Percentiles rank a stretch among this genome's conserved stretches.
These are phyloP conservation scores for Psophocarpus tetragonolobus DNA, from an alignment of 306 rosid species.

Conservation along the genomic window DNA sequence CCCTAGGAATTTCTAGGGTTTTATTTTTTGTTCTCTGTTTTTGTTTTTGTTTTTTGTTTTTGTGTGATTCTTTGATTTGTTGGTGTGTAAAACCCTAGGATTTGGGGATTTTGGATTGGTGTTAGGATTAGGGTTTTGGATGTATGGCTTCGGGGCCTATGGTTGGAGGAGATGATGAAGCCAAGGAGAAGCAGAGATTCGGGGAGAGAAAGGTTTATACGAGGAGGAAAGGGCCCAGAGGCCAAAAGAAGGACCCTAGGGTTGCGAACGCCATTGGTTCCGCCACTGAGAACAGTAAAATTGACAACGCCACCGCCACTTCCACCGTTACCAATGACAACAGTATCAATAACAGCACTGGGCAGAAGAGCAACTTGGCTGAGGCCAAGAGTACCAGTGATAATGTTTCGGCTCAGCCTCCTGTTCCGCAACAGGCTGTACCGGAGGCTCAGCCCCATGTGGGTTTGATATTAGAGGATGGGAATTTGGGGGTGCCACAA, in stretches of 20 bases:
- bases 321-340: neutral
- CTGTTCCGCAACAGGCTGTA: neutral
- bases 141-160: slow-evolving; percentile 93
- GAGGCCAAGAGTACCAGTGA: neutral
- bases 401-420: slow-evolving; percentile 29
- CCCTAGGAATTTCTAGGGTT: slow-evolving; percentile 38
- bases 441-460: slow-evolving; percentile 40
- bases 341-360: neutral
- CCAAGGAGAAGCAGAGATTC: slow-evolving; percentile 58
- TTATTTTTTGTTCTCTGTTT: neutral
- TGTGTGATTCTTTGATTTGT: slow-evolving; percentile 6
- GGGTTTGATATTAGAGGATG: neutral
- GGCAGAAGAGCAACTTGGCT: neutral
- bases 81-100: slow-evolving; percentile 39
- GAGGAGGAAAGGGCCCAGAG: slow-evolving; percentile 60
- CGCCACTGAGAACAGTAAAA: neutral
- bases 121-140: slow-evolving; percentile 71
- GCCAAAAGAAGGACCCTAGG: slow-evolving; percentile 46
- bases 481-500: neutral
- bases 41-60: neutral
- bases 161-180: slow-evolving; percentile 73
- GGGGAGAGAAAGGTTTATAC: slow-evolving; percentile 70
- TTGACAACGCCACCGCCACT: neutral
- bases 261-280: slow-evolving; percentile 20
- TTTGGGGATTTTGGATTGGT: slow-evolving; percentile 35